A percentile compares a stretch with the other conserved stretches of the same genome.
Evolutionary conservation across 2,329 filamentous ascomycete genomes (phyloP).

Genomic region (Aplosporella prunicola): DNA sequence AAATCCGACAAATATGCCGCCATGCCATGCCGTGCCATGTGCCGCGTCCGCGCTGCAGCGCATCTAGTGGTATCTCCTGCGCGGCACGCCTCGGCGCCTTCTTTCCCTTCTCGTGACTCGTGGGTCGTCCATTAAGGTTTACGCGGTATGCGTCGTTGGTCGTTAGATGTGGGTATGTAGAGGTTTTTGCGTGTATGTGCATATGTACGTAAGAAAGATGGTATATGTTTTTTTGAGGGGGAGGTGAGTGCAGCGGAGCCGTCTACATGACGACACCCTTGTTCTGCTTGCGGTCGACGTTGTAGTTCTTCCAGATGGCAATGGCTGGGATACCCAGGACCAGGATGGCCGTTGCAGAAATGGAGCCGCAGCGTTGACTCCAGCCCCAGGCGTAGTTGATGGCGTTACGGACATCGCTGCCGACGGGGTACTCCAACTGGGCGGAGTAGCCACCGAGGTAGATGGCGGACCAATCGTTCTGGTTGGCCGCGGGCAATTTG

Average conservation of each 20-base stretch:
- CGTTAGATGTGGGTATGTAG: too few relatives aligned
- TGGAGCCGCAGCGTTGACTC: slow-evolving; percentile 27
- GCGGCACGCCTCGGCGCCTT: too few relatives aligned
- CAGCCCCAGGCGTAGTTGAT: slow-evolving; percentile 29
- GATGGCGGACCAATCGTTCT: slow-evolving; percentile 32
- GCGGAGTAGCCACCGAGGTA: slow-evolving; percentile 41
- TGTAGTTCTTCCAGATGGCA: slow-evolving; percentile 10
- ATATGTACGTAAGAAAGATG: too few relatives aligned
- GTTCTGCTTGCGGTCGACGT: slow-evolving; percentile 10
- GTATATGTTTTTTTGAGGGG: too few relatives aligned
- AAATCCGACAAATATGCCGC: too few relatives aligned
- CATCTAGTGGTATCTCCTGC: too few relatives aligned
- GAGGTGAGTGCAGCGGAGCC: neutral
- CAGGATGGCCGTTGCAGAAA: slow-evolving; percentile 9
- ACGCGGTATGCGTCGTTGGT: too few relatives aligned
- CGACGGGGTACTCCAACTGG: slow-evolving; percentile 46
- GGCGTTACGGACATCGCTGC: slow-evolving; percentile 38
- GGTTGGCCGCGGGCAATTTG: slow-evolving; percentile 37
- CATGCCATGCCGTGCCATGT: too few relatives aligned
- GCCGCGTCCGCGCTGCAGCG: too few relatives aligned
- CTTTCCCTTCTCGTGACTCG: too few relatives aligned
- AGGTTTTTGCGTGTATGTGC: too few relatives aligned
- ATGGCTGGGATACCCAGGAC: slow-evolving; percentile 6
- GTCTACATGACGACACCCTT: slow-evolving; percentile 13
- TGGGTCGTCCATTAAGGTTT: too few relatives aligned